A percentile compares a stretch with the other conserved stretches of the same genome.
These are phyloP conservation scores for Apiosordaria backusii DNA, from an alignment of 495 filamentous ascomycete species.

Conservation along the genomic window DNA sequence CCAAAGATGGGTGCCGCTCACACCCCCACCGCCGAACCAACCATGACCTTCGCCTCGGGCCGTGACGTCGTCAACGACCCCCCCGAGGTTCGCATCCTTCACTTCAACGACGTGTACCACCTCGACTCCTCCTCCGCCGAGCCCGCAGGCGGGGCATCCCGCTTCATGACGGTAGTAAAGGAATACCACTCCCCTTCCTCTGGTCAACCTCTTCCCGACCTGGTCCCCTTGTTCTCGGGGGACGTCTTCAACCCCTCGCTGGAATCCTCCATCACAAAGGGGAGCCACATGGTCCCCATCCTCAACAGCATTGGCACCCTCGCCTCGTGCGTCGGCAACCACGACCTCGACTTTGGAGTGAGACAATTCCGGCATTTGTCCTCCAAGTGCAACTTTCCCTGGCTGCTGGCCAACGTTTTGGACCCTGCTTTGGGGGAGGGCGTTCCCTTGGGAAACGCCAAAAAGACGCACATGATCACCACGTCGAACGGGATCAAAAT, in stretches of 20 bases:
- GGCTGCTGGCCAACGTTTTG: slow-evolving; percentile 81
- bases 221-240: slow-evolving; percentile 83
- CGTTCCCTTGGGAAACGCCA: slow-evolving; percentile 65
- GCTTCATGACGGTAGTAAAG: slow-evolving; percentile 75
- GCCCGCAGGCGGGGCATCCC: slow-evolving; percentile 71
- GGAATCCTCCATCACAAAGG: slow-evolving; percentile 83
- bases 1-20: slow-evolving; percentile 15
- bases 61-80: slow-evolving; percentile 30
- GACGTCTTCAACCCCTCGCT: slow-evolving; percentile 90
- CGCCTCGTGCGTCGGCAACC: slow-evolving; percentile 81
- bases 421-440: slow-evolving; percentile 71
- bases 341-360: slow-evolving; percentile 93
- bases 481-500: slow-evolving; percentile 80
- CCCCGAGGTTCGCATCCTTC: slow-evolving; percentile 74
- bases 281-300: slow-evolving; percentile 82
- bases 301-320: slow-evolving; percentile 72
- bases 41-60: slow-evolving; percentile 51
- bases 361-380: slow-evolving; percentile 69
- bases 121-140: slow-evolving; percentile 71
- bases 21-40: slow-evolving; percentile 20
- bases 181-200: slow-evolving; percentile 61
- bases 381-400: slow-evolving; percentile 76
- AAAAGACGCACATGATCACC: slow-evolving; percentile 67
- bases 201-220: slow-evolving; percentile 57
- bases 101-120: slow-evolving; percentile 93